Evolutionary conservation across 345 rosid species (phyloP).

Genomic region (Xanthoceras sorbifolium): DNA sequence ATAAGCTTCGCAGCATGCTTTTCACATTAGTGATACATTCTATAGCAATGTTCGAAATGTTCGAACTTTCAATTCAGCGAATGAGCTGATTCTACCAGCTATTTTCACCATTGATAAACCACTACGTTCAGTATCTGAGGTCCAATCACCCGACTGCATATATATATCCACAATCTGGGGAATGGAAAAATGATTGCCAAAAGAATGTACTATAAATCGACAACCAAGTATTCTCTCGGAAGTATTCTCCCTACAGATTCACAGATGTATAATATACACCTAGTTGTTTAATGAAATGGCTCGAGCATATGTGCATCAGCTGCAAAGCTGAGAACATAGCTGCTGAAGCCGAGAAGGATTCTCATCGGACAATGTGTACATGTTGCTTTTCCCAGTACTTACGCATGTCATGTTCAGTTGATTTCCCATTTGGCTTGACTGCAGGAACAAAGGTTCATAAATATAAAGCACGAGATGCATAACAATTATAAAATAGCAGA

Average conservation of each 20-base stretch:
- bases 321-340: conserved; percentile 65
- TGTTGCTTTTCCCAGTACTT: conserved; percentile 44
- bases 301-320: conserved; percentile 29
- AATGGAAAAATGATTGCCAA: not conserved
- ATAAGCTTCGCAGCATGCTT: no score
- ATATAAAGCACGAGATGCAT: not conserved
- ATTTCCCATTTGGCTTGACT: conserved; percentile 53
- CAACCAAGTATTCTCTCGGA: not conserved
- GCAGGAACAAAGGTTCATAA: conserved; percentile 25
- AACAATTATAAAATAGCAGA: not conserved
- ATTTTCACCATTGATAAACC: not conserved
- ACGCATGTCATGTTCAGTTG: conserved; percentile 67
- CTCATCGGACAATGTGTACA: conserved; percentile 31
- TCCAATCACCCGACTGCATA: not conserved
- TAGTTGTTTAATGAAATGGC: not conserved
- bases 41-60: not conserved
- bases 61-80: not conserved
- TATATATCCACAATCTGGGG: not conserved
- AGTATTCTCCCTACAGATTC: conserved; percentile 11
- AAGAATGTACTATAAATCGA: not conserved
- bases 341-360: conserved; percentile 33
- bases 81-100: not conserved
- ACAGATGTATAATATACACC: conserved; percentile 16
- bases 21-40: not conserved
- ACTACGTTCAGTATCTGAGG: not conserved